phyloP scores from a whole-genome alignment of 768 basidiomycete species.

The Mycena belliarum region DNA sequence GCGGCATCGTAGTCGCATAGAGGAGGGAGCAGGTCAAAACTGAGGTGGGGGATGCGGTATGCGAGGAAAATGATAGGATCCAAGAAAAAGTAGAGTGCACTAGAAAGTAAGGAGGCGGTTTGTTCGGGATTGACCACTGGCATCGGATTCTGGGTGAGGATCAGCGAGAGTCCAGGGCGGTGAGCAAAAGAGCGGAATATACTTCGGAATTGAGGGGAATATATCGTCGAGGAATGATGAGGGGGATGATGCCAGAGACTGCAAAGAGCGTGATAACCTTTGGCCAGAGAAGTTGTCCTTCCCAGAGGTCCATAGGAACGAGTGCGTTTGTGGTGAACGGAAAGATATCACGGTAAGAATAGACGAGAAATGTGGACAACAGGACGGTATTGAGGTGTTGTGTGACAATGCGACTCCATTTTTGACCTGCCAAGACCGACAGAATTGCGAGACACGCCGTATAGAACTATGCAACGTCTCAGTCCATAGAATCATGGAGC shows the following conservation, averaged over 20 bases:
- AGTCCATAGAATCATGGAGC: neutral
- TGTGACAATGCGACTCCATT: conserved; percentile 23
- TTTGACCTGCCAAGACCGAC: neutral
- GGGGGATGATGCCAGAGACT: conserved; percentile 49
- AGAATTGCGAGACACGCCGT: conserved; percentile 12
- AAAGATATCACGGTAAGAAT: conserved; percentile 57
- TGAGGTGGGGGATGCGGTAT: conserved; percentile 43
- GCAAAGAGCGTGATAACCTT: conserved; percentile 45
- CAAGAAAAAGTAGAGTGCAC: conserved; percentile 51
- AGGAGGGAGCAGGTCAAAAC: conserved; percentile 57
- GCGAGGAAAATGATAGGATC: conserved; percentile 51
- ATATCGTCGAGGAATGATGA: conserved; percentile 54
- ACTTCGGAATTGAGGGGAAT: conserved; percentile 54
- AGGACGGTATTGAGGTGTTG: conserved; percentile 27
- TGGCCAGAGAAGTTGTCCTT: conserved; percentile 51
- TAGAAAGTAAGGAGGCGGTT: conserved; percentile 47
- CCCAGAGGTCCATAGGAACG: conserved; percentile 43
- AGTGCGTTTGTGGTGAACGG: conserved; percentile 55
- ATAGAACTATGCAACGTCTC: conserved; percentile 11
- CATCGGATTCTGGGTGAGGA: conserved; percentile 31
- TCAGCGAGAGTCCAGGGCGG: neutral
- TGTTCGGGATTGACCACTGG: conserved; percentile 45
- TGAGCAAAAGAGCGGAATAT: neutral
- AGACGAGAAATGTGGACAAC: conserved; percentile 40
- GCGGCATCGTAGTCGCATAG: conserved; percentile 58